Conservation (phyloP, 2,329 filamentous ascomycete genomes). For the Gaeumannomyces tritici region DNA sequence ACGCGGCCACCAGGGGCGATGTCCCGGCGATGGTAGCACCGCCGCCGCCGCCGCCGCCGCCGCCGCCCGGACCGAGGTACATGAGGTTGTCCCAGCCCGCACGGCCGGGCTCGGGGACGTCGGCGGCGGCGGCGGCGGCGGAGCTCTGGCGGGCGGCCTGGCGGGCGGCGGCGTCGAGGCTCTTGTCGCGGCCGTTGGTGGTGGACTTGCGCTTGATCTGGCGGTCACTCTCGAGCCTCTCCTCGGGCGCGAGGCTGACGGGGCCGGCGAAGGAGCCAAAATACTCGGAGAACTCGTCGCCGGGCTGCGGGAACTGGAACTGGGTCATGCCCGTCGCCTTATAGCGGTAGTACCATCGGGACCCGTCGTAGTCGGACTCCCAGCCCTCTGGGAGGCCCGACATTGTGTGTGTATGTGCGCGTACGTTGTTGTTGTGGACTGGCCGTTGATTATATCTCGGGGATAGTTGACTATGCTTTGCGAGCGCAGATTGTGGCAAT, state of each 20-base stretch:
- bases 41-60: constrained; percentile 27
- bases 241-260: constrained; percentile 38
- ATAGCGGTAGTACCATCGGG: constrained; percentile 49
- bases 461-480: too few species aligned
- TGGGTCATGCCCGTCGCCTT: constrained; percentile 43
- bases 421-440: too few species aligned
- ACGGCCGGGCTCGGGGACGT: constrained; percentile 19
- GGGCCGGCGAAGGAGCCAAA: constrained; percentile 23
- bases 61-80: constrained; percentile 37
- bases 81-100: constrained; percentile 31
- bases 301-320: constrained; percentile 45
- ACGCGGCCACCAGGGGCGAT: not conserved
- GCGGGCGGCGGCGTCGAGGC: not conserved
- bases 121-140: not conserved
- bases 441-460: not conserved
- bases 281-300: constrained; percentile 49
- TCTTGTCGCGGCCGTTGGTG: constrained; percentile 6
- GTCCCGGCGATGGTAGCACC: constrained; percentile 31
- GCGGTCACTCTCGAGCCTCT: constrained; percentile 41
- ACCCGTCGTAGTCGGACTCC: constrained; percentile 49
- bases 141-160: not conserved
- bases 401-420: constrained; percentile 16
- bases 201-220: constrained; percentile 29
- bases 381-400: constrained; percentile 40
- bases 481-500: not conserved